Conservation (phyloP, 1,139 yeast genomes). For the Wickerhamomyces sp. region DNA sequence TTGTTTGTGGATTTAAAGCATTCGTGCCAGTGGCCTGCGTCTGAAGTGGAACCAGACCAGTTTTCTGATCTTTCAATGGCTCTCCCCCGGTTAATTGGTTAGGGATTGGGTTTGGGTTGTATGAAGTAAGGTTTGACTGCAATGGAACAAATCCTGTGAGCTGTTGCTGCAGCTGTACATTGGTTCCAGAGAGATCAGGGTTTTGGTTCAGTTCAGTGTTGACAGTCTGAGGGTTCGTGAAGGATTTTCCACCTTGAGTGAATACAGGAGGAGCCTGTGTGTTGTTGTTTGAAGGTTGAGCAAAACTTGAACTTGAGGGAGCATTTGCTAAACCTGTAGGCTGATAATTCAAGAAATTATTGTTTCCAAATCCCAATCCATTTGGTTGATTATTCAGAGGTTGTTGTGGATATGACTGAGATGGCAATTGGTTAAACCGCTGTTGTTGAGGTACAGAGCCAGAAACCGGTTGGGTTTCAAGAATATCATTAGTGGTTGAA, state of each 20-base stretch:
- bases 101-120: slow-evolving; percentile 22
- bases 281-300: not conserved
- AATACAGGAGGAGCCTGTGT: not conserved
- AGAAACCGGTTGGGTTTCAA: slow-evolving; percentile 11
- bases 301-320: not conserved
- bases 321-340: slow-evolving; percentile 3
- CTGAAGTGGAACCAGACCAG: slow-evolving; percentile 25
- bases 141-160: slow-evolving; percentile 3
- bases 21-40: slow-evolving; percentile 10
- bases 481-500: slow-evolving; percentile 21
- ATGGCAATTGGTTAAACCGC: not conserved
- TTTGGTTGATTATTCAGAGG: slow-evolving; percentile 22
- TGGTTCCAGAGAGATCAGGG: not conserved
- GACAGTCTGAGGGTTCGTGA: too few species aligned
- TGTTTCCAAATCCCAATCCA: slow-evolving; percentile 8
- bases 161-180: too few species aligned
- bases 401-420: slow-evolving; percentile 13
- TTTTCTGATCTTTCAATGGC: slow-evolving; percentile 20
- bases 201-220: too few species aligned
- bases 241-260: too few species aligned
- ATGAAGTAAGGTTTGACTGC: slow-evolving; percentile 17
- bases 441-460: not conserved
- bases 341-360: slow-evolving; percentile 2
- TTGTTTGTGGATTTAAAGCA: slow-evolving; percentile 1
- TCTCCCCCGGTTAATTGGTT: slow-evolving; percentile 32